phyloP scores from a whole-genome alignment of 495 filamentous ascomycete genomes.

The Aspergillus asperescens region DNA sequence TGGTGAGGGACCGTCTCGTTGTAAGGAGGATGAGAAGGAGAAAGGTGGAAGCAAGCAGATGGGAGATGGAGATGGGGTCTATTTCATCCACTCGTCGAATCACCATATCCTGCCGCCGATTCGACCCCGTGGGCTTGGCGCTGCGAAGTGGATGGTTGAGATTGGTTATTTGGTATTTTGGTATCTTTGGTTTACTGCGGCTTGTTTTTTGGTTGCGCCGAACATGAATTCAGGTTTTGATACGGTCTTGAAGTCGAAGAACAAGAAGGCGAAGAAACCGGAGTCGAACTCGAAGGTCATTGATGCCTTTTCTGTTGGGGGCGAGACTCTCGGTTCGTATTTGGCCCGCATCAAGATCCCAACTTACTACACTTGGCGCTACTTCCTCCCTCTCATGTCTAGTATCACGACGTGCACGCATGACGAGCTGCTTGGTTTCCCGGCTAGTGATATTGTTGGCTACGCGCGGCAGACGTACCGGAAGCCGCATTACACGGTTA shows the following conservation, averaged over 20 bases:
- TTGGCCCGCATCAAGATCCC: conserved; percentile 43
- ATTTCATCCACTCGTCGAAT: conserved; percentile 48
- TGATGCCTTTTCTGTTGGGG: too few relatives aligned
- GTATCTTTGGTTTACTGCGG: conserved; percentile 45
- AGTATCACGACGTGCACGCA: conserved; percentile 51
- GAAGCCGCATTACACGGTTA: conserved; percentile 45
- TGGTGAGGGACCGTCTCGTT: too few relatives aligned
- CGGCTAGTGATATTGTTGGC: conserved; percentile 43
- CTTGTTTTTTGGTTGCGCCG: conserved; percentile 42
- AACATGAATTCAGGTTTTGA: conserved; percentile 38
- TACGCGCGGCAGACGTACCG: conserved; percentile 43
- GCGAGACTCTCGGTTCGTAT: conserved; percentile 23
- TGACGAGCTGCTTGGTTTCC: conserved; percentile 44
- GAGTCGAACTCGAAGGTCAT: too few relatives aligned
- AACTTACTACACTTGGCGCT: conserved; percentile 33
- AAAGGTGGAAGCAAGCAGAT: too few relatives aligned
- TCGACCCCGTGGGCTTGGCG: conserved; percentile 19
- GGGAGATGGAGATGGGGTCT: conserved; percentile 9
- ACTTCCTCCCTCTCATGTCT: conserved; percentile 50
- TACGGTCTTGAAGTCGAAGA: conserved; percentile 22
- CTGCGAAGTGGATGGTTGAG: conserved; percentile 32
- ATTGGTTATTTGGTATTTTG: conserved; percentile 36
- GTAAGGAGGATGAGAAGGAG: neutral
- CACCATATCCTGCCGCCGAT: conserved; percentile 42
- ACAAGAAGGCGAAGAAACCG: neutral